Conservation (phyloP, 2,329 filamentous ascomycete genomes). For the Colletotrichum costaricense region DNA sequence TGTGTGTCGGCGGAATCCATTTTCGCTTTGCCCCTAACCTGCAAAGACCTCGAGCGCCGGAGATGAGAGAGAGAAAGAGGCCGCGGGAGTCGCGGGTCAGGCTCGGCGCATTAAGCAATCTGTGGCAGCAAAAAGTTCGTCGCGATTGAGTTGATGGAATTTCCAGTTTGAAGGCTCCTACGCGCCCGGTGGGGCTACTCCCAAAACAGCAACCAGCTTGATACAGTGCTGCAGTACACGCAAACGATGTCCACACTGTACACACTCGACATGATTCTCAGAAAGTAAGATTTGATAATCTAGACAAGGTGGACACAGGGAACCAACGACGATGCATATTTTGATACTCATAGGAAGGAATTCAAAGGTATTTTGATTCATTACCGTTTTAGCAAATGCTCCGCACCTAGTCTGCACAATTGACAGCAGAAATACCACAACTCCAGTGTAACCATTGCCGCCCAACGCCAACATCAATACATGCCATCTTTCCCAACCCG, state of each 20-base stretch:
- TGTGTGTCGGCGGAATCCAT: slow-evolving; percentile 74
- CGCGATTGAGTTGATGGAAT: slow-evolving; percentile 36
- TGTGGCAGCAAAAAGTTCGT: slow-evolving; percentile 18
- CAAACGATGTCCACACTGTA: neutral
- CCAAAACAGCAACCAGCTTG: slow-evolving; percentile 50
- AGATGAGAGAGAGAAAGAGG: slow-evolving; percentile 12
- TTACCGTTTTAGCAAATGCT: slow-evolving; percentile 1
- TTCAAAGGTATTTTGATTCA: neutral
- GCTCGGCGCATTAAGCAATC: slow-evolving; percentile 24
- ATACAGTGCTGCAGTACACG: slow-evolving; percentile 18
- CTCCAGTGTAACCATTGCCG: slow-evolving; percentile 4
- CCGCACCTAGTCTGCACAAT: neutral
- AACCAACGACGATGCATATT: neutral
- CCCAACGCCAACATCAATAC: slow-evolving; percentile 47
- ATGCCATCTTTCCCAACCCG: slow-evolving; percentile 27
- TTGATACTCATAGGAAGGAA: neutral
- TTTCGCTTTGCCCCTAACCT: slow-evolving; percentile 57
- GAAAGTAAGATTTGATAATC: too few species aligned
- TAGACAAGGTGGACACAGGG: neutral
- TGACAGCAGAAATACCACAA: slow-evolving; percentile 15
- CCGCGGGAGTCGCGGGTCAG: slow-evolving; percentile 27
- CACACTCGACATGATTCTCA: neutral
- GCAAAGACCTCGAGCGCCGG: slow-evolving; percentile 21
- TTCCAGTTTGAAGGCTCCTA: slow-evolving; percentile 30
- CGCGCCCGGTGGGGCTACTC: slow-evolving; percentile 43